These are phyloP conservation scores for Climacium dendroides DNA, from an alignment of 225 moss, liverwort and hornwort genomes.

Conservation along the genomic window DNA sequence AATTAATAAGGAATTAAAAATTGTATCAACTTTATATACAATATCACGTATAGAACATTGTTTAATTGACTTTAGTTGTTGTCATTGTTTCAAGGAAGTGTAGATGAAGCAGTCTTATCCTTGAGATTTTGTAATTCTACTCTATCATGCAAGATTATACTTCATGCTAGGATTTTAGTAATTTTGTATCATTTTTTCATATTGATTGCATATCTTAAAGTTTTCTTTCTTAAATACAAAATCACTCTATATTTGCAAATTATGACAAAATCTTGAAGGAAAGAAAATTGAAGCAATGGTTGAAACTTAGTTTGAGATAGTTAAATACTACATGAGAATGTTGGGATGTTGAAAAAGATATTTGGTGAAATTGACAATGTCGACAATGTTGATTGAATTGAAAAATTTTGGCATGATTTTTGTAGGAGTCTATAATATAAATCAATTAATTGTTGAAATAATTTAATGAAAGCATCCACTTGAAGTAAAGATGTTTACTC, in stretches of 20 bases:
- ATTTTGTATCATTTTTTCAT: background rate
- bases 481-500: no score
- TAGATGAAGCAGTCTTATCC: background rate
- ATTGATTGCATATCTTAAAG: background rate
- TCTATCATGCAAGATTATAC: background rate
- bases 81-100: background rate
- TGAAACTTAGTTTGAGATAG: background rate
- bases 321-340: background rate
- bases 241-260: background rate
- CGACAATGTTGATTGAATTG: no score
- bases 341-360: background rate
- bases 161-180: background rate
- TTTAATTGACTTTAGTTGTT: background rate
- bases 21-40: background rate
- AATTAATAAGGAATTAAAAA: no score
- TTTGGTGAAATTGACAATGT: background rate
- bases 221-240: accelerated
- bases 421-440: background rate
- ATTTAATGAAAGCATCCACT: background rate
- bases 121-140: background rate
- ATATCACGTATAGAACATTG: background rate
- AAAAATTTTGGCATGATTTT: background rate
- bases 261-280: background rate
- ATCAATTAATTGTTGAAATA: background rate
- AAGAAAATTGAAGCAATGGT: background rate